Evolutionary conservation across 2,329 filamentous ascomycete species (phyloP).

Genomic region (Ilyonectria destructans): DNA sequence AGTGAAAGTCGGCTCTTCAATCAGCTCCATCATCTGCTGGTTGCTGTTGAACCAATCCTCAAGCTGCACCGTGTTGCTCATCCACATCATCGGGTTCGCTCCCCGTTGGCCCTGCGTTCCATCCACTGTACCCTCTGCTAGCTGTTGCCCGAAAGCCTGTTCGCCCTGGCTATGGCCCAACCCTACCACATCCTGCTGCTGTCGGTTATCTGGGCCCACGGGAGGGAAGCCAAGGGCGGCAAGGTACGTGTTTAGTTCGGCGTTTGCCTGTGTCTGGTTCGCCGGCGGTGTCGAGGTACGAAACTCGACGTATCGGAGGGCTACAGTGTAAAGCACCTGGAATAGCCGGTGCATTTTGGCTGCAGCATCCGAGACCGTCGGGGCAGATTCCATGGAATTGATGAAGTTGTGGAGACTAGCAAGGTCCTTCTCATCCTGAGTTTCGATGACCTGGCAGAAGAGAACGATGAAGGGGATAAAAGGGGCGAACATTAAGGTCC

Average conservation of each 20-base stretch:
- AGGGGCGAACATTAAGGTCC: slow-evolving; percentile 65
- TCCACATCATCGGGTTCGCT: slow-evolving; percentile 53
- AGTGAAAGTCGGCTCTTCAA: slow-evolving; percentile 51
- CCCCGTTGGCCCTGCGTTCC: slow-evolving; percentile 37
- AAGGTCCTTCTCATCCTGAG: slow-evolving; percentile 59
- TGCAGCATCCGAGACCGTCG: slow-evolving; percentile 64
- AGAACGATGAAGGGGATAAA: slow-evolving; percentile 70
- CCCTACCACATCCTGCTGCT: slow-evolving; percentile 31
- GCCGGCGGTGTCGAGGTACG: slow-evolving; percentile 55
- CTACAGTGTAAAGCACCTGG: slow-evolving; percentile 72
- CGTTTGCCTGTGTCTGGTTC: slow-evolving; percentile 54
- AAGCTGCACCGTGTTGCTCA: slow-evolving; percentile 56
- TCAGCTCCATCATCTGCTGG: slow-evolving; percentile 56
- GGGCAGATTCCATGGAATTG: slow-evolving; percentile 65
- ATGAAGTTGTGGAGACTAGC: slow-evolving; percentile 67
- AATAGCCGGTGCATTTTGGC: slow-evolving; percentile 72
- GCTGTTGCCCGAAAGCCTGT: slow-evolving; percentile 32
- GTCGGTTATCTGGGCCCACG: slow-evolving; percentile 37
- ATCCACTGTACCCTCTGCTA: slow-evolving; percentile 33
- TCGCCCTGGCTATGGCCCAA: slow-evolving; percentile 23
- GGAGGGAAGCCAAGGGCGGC: slow-evolving; percentile 65
- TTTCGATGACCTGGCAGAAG: slow-evolving; percentile 67
- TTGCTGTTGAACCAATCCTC: slow-evolving; percentile 59
- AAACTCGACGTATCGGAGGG: slow-evolving; percentile 72
- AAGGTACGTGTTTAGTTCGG: slow-evolving; percentile 54